Base-by-base conservation (phyloP, 768 basidiomycete species). In the Rickenella mellea region DNA sequence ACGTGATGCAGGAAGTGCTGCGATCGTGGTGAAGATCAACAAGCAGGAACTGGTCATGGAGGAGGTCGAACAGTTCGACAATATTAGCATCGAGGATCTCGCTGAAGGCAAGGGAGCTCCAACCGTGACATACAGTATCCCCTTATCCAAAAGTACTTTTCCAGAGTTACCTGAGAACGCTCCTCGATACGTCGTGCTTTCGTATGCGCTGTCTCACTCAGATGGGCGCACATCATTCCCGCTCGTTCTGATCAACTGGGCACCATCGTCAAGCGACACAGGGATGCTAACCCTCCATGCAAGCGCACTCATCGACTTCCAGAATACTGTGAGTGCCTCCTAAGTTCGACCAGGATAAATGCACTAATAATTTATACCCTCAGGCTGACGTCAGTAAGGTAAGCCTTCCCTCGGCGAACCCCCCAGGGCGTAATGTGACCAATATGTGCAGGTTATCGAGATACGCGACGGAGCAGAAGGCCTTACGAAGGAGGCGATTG, bases 21-120 rank as follows among this genome's bases (percentile, higher is more conserved):
- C 88, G 12, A 68, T 93, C 41, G 66, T 90, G 51, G 79, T 93
- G 62, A 93, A 92, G 76, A 88, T 93, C 64, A 83, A 92, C 71
- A 92, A 87, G 68, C 61, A 69, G 29, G 69, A 79, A 52, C 72
- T 93, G 44, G 55, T 78, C 49, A 83, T 96, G 82, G 82, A 84
- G 56, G 81, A 88, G 53, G 83, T 80, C 25, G 86, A 90, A 42
- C 77, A 81, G 55, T 80, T 86, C 49, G 80, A 83, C 54, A 64
- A 76, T 46, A 80, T 87, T 46, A 71, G 70, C 42, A 76, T 91
- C 44, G 83, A 85, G 51, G 88, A 93, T 12, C 76, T 97, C 27
- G 85, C 76, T n/a, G 82, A 91, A 64, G 91, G 91, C 88, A 49
- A 43, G 55, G 40, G 29, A 17, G 6, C 20, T 26, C 29, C 39